phyloP scores from a whole-genome alignment of 2,329 filamentous ascomycete genomes.

The Ceratocystiopsis minuta region DNA sequence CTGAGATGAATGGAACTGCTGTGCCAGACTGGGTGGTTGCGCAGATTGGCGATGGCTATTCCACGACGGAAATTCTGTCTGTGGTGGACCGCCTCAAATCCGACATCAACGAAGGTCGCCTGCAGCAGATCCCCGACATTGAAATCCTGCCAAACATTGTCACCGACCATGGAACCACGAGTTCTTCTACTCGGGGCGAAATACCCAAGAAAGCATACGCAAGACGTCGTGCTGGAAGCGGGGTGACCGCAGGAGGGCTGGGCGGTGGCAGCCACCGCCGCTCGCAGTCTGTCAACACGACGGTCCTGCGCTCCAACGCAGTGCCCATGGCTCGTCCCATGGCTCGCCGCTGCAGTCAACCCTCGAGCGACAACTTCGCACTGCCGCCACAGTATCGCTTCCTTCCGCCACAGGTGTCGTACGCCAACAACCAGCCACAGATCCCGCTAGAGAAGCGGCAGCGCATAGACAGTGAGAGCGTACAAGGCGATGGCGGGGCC shows the following conservation, averaged over 20 bases:
- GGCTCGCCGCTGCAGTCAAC: conserved; percentile 8
- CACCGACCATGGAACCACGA: conserved; percentile 1
- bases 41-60: conserved; percentile 27
- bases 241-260: neutral
- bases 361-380: neutral
- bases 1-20: conserved; percentile 20
- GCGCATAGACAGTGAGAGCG: conserved; percentile 3
- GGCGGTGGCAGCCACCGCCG: conserved; percentile 11
- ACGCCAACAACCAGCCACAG: neutral
- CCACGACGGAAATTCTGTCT: conserved; percentile 26
- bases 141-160: conserved; percentile 38
- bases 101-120: conserved; percentile 24
- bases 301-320: conserved; percentile 6
- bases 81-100: conserved; percentile 27
- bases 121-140: conserved; percentile 35
- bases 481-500: no score
- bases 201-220: conserved; percentile 3
- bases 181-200: no score
- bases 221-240: conserved; percentile 1
- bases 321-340: conserved; percentile 10
- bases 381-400: neutral
- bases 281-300: conserved; percentile 15
- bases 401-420: no score
- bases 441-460: conserved; percentile 7
- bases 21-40: conserved; percentile 32